Percentiles rank a stretch among this genome's conserved stretches.
phyloP scores from a whole-genome alignment of 2,329 filamentous ascomycete genomes.

The Cladophialophora yegresii region DNA sequence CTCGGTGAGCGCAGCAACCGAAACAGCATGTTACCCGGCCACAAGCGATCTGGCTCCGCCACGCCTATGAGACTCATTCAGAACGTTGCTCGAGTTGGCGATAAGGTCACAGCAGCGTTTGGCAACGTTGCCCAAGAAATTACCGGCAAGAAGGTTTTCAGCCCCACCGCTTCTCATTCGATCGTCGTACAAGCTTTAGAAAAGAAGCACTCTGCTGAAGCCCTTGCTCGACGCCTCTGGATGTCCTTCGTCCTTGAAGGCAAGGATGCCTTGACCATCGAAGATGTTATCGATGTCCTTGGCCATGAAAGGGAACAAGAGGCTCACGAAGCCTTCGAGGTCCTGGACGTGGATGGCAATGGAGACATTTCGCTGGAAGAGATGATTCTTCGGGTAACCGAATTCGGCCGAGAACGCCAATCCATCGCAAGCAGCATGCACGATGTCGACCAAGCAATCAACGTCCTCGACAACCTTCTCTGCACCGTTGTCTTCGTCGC shows the following conservation, averaged over 20 bases:
- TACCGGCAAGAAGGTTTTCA: conserved; percentile 93
- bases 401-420: conserved; percentile 83
- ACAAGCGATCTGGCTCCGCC: conserved; percentile 61
- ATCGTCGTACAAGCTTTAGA: conserved; percentile 87
- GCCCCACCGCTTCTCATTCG: conserved; percentile 84
- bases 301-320: conserved; percentile 71
- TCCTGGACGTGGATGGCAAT: conserved; percentile 83
- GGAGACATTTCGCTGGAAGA: conserved; percentile 94
- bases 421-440: conserved; percentile 91
- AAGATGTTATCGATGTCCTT: conserved; percentile 86
- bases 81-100: conserved; percentile 77
- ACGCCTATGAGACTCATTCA: conserved; percentile 78
- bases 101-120: conserved; percentile 90
- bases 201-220: conserved; percentile 79
- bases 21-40: conserved; percentile 43
- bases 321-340: conserved; percentile 80
- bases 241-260: conserved; percentile 97
- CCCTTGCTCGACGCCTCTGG: conserved; percentile 92
- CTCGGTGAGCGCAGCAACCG: conserved; percentile 61
- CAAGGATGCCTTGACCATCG: conserved; percentile 72
- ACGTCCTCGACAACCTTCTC: conserved; percentile 84
- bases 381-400: conserved; percentile 84
- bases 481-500: conserved; percentile 78
- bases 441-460: conserved; percentile 92
- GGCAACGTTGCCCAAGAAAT: conserved; percentile 93